Evolutionary conservation across 139 green algal species (phyloP).

Genomic region (Eudorina sp.): DNA sequence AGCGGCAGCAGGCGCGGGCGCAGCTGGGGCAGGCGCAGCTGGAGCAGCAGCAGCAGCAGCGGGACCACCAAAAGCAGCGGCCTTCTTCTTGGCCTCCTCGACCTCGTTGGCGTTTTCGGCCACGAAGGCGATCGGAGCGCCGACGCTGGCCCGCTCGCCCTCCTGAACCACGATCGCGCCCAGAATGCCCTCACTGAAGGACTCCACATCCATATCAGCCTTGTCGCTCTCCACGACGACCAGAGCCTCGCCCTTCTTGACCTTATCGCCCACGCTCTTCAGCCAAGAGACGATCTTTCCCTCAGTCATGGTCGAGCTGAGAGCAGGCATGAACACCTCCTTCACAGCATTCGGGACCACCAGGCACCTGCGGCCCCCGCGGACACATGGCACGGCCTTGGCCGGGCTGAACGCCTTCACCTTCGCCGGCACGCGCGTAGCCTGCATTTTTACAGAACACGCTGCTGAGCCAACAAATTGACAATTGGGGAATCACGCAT

Average conservation of each 20-base stretch:
- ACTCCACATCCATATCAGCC: constrained; percentile 99
- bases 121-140: constrained; percentile 94
- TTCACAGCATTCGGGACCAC: constrained; percentile 65
- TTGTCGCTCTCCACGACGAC: constrained; percentile 99
- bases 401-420: not conserved
- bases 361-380: constrained; percentile 28
- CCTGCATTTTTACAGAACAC: constrained; percentile 13
- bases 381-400: not conserved
- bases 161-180: constrained; percentile 87
- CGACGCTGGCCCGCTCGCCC: constrained; percentile 92
- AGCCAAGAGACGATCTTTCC: constrained; percentile 97
- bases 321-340: constrained; percentile 98
- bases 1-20: constrained; percentile 50
- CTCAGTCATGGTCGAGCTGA: constrained; percentile 77
- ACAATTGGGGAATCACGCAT: not conserved
- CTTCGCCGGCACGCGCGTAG: constrained; percentile 1
- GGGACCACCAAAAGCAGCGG: constrained; percentile 56
- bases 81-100: constrained; percentile 94
- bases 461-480: not conserved
- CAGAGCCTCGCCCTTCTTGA: constrained; percentile 83
- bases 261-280: constrained; percentile 93
- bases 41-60: constrained; percentile 60
- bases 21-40: constrained; percentile 50
- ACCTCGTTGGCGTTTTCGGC: constrained; percentile 96
- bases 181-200: constrained; percentile 93